Evolutionary conservation across 805 yeast species (phyloP).

Genomic region (Wickerhamiella musiphila): DNA sequence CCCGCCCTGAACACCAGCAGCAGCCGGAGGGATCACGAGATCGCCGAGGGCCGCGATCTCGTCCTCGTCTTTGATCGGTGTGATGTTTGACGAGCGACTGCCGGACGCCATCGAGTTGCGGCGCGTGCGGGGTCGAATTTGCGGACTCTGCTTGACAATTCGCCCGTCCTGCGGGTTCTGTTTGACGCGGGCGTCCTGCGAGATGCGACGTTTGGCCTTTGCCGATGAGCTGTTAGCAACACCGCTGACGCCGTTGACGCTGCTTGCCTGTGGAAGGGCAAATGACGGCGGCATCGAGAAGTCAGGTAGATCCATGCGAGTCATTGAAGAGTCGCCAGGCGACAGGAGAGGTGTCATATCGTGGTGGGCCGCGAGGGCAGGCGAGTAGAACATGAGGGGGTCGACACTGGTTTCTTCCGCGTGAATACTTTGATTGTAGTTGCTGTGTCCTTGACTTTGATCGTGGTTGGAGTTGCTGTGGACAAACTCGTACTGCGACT

Average conservation of each 20-base stretch:
- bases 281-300: conserved; percentile 2
- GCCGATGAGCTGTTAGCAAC: background rate
- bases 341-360: conserved; percentile 1
- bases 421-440: no score
- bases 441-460: background rate
- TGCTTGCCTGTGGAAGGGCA: background rate
- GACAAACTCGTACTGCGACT: no score
- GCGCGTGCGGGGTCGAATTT: background rate
- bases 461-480: background rate
- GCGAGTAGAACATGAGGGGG: conserved; percentile 1
- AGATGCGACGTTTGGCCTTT: no score
- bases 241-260: background rate
- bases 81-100: background rate
- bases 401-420: conserved; percentile 1
- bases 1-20: background rate
- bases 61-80: conserved; percentile 1
- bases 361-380: conserved; percentile 1
- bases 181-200: no score
- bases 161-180: no score
- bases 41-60: no score
- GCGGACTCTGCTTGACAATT: background rate
- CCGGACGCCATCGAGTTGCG: background rate
- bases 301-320: background rate
- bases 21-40: background rate
- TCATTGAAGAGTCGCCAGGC: background rate